Percentiles rank a stretch among this genome's conserved stretches.
Conservation (phyloP, 768 basidiomycete genomes). For the Boletus vinaceobasis region DNA sequence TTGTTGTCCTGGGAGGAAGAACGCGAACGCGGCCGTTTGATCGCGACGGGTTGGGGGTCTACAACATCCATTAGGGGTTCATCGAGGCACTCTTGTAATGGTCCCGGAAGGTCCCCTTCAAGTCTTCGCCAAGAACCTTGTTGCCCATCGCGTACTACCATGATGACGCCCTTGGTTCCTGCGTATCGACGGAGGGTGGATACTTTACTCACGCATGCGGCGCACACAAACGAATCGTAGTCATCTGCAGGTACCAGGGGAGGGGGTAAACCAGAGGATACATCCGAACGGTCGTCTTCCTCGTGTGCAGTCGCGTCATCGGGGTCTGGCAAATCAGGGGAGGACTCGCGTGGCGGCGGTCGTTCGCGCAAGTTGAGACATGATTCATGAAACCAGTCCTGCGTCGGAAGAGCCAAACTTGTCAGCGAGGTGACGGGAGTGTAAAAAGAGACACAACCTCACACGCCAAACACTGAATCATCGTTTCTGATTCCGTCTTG, state of each 20-base stretch:
- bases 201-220: constrained; percentile 58
- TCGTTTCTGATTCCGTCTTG: constrained; percentile 71
- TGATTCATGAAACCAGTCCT: constrained; percentile 94
- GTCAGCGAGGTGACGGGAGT: background rate
- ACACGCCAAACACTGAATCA: constrained; percentile 85
- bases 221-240: constrained; percentile 77
- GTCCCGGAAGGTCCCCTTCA: constrained; percentile 25
- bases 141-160: constrained; percentile 56
- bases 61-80: constrained; percentile 26
- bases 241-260: constrained; percentile 63
- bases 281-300: constrained; percentile 56
- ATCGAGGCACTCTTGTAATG: background rate
- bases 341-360: constrained; percentile 46
- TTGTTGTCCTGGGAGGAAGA: constrained; percentile 26
- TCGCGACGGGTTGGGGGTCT: constrained; percentile 14
- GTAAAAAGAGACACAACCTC: constrained; percentile 47
- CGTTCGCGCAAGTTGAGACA: constrained; percentile 77
- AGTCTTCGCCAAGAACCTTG: constrained; percentile 52
- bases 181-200: constrained; percentile 57
- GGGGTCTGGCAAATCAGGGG: constrained; percentile 21
- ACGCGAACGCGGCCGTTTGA: constrained; percentile 46
- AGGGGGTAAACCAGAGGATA: constrained; percentile 62
- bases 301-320: constrained; percentile 24
- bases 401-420: background rate
- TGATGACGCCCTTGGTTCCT: constrained; percentile 63